Percentiles rank a stretch among this genome's conserved stretches.
Evolutionary conservation across 306 rosid genomes (phyloP).

Genomic region (Senna tora): DNA sequence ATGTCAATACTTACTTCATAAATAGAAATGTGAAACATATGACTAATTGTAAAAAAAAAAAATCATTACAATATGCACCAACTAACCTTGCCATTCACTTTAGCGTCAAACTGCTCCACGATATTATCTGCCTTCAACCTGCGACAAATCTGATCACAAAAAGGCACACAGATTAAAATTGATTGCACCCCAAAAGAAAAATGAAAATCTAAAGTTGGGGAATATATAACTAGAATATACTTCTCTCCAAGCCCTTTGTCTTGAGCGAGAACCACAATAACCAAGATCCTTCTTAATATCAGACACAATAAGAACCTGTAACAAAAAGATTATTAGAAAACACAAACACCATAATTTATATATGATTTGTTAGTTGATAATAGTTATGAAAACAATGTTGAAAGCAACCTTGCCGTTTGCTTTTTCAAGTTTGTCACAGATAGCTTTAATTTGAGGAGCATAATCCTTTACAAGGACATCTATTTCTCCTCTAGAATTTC

Average conservation of each 20-base stretch:
- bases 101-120: conserved; percentile 80
- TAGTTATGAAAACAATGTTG: conserved; percentile 19
- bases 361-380: background rate
- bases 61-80: background rate
- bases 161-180: conserved; percentile 20
- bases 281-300: conserved; percentile 86
- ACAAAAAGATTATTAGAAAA: conserved; percentile 33
- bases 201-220: conserved; percentile 1
- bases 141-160: conserved; percentile 54
- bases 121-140: conserved; percentile 63
- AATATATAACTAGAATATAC: conserved; percentile 41
- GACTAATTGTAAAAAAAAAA: background rate
- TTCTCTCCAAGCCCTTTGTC: conserved; percentile 77
- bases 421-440: conserved; percentile 69
- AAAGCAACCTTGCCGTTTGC: conserved; percentile 76
- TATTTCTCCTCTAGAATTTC: conserved; percentile 40
- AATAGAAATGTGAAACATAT: conserved; percentile 2
- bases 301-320: conserved; percentile 82
- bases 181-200: conserved; percentile 46
- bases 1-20: too few relatives aligned
- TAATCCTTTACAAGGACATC: conserved; percentile 73
- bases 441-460: conserved; percentile 71
- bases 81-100: conserved; percentile 80
- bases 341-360: conserved; percentile 34
- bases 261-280: conserved; percentile 57